phyloP scores from a whole-genome alignment of 371 early-diverging fungal species.

The Conidiobolus incongruus region DNA sequence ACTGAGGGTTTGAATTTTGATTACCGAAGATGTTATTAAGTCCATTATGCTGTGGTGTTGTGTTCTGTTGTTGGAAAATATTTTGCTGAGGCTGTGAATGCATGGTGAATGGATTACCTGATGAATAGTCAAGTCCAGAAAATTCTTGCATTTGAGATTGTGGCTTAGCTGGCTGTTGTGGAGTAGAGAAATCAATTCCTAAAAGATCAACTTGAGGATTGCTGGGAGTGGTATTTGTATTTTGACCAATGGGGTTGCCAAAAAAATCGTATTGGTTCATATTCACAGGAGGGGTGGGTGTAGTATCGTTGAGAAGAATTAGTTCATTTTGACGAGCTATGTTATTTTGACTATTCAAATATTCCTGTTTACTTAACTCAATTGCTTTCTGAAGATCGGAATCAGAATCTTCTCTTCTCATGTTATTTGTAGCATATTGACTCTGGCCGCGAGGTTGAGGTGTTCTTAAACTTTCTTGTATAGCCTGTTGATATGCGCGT shows the following conservation, averaged over 20 bases:
- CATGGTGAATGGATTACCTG: no score
- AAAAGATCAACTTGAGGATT: neutral
- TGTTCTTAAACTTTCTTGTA: constrained; percentile 58
- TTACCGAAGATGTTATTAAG: neutral
- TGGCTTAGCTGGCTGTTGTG: neutral
- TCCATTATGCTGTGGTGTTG: neutral
- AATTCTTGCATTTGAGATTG: neutral
- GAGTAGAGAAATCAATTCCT: neutral
- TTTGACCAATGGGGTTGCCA: neutral
- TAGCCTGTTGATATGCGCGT: constrained; percentile 49
- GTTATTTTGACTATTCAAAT: constrained; percentile 13
- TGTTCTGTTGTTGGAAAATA: neutral
- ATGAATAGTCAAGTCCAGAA: no score
- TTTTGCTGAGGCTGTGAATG: no score
- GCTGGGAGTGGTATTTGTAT: neutral
- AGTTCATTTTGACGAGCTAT: constrained; percentile 9
- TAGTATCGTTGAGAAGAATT: constrained; percentile 2
- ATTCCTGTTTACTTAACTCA: constrained; percentile 30
- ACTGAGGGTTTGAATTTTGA: neutral
- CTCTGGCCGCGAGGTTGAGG: constrained; percentile 25
- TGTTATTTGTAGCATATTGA: constrained; percentile 13
- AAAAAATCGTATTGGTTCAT: constrained; percentile 3
- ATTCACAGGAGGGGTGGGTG: neutral
- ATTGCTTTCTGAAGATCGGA: constrained; percentile 27
- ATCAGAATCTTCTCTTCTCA: constrained; percentile 11